These are phyloP conservation scores for Periconia macrospinosa DNA, from an alignment of 2,329 filamentous ascomycete species.

Conservation along the genomic window DNA sequence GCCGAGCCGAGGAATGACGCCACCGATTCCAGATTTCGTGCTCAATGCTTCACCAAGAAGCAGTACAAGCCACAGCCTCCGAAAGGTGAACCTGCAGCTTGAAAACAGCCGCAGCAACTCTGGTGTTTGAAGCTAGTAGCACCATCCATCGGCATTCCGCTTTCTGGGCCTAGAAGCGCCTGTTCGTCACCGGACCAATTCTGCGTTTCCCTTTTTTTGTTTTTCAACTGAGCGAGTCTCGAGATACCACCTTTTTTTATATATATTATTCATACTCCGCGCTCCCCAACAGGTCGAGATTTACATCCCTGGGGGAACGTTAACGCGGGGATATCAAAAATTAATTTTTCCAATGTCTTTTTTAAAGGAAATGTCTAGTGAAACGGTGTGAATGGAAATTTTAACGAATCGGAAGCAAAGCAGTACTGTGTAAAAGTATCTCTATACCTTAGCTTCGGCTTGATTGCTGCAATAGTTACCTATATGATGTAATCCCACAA, in stretches of 20 bases:
- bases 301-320: not conserved
- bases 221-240: not conserved
- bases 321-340: too few species aligned
- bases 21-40: constrained; percentile 48
- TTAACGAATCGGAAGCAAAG: too few species aligned
- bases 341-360: too few species aligned
- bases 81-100: constrained; percentile 30
- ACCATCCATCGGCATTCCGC: not conserved
- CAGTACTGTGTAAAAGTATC: too few species aligned
- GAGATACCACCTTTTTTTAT: not conserved
- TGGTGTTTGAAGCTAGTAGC: constrained; percentile 1
- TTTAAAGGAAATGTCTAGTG: too few species aligned
- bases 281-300: not conserved
- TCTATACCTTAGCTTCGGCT: too few species aligned
- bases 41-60: constrained; percentile 44
- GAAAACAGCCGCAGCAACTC: constrained; percentile 4
- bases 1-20: constrained; percentile 42
- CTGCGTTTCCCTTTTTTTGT: not conserved
- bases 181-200: not conserved
- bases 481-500: too few species aligned
- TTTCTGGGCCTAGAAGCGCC: not conserved
- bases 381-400: too few species aligned
- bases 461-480: too few species aligned
- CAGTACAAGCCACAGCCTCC: constrained; percentile 34
- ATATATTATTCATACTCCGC: not conserved